A percentile compares a stretch with the other conserved stretches of the same genome.
phyloP scores from a whole-genome alignment of 2,329 filamentous ascomycete species.

The Botrytis porri region DNA sequence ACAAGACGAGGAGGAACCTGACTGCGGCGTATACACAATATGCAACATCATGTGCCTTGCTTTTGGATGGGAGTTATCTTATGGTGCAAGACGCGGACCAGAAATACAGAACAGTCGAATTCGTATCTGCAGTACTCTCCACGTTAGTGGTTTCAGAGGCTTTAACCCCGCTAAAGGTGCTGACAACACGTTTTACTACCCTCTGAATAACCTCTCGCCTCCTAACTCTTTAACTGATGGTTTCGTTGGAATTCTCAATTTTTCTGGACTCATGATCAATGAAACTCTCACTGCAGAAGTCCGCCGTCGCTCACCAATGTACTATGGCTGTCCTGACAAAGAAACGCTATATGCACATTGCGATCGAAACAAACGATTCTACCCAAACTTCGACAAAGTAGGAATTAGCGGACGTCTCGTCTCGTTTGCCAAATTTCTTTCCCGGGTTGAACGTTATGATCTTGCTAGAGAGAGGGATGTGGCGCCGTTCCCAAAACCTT shows the following conservation, averaged over 20 bases:
- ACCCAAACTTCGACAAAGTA: background rate
- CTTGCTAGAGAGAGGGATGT: background rate
- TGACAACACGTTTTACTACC: slow-evolving; percentile 9
- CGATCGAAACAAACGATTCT: slow-evolving; percentile 5
- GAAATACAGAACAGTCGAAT: background rate
- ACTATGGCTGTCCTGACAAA: slow-evolving; percentile 11
- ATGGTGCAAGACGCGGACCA: background rate
- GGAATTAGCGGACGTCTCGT: background rate
- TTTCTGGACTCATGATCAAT: background rate
- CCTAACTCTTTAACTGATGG: background rate
- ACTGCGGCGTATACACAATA: slow-evolving; percentile 6
- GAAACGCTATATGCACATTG: background rate
- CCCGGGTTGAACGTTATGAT: background rate
- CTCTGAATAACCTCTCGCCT: background rate
- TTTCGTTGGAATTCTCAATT: background rate
- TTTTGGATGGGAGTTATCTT: slow-evolving; percentile 8
- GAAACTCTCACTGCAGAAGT: background rate
- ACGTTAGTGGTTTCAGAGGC: background rate
- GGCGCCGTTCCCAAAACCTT: background rate
- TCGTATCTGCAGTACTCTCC: background rate
- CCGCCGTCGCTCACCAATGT: background rate
- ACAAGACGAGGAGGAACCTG: background rate
- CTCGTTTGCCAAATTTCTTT: background rate
- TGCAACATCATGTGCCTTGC: slow-evolving; percentile 13
- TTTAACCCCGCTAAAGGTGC: background rate